phyloP scores from a whole-genome alignment of 2,329 filamentous ascomycete genomes.

The Sclerotinia minor region DNA sequence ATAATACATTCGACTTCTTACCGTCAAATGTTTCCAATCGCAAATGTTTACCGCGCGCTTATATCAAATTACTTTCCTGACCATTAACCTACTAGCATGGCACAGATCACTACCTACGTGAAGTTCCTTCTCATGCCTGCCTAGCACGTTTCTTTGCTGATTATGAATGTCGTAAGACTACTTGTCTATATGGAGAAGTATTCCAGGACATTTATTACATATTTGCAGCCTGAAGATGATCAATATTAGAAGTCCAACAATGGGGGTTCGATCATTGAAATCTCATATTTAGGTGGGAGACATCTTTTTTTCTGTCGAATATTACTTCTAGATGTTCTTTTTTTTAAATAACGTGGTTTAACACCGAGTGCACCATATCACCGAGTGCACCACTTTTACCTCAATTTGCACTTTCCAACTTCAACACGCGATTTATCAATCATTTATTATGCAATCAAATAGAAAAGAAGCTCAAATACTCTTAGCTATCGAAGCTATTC shows the following conservation, averaged over 20 bases:
- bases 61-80: background rate
- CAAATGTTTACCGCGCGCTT: constrained; percentile 2
- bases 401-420: too few relatives aligned
- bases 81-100: constrained; percentile 2
- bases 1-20: too few relatives aligned
- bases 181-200: background rate
- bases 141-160: background rate
- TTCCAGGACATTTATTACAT: background rate
- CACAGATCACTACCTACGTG: background rate
- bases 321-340: background rate
- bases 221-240: background rate
- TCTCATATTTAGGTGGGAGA: background rate
- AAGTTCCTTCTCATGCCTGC: background rate
- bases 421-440: too few relatives aligned
- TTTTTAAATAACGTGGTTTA: too few relatives aligned
- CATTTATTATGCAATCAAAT: too few relatives aligned
- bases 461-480: too few relatives aligned
- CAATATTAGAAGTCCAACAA: background rate
- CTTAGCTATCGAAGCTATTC: too few relatives aligned
- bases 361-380: too few relatives aligned
- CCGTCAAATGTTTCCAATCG: too few relatives aligned
- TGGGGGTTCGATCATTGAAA: background rate
- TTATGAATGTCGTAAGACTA: background rate
- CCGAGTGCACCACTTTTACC: too few relatives aligned
- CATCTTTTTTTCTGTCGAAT: background rate